phyloP scores from a whole-genome alignment of 202 grass and related monocot species.

The Setaria viridis region DNA sequence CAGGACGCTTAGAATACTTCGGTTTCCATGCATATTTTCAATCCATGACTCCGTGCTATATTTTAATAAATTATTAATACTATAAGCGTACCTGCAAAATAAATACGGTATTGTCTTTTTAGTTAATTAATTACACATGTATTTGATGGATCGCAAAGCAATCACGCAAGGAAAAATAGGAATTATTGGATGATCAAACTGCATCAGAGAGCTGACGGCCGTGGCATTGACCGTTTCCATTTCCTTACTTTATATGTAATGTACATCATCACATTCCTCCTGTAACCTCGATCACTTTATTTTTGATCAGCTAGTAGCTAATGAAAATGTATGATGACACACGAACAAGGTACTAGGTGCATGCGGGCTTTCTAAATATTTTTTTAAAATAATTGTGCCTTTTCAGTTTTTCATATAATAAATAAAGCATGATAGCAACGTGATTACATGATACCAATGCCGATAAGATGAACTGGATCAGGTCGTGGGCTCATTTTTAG shows the following conservation, averaged over 20 bases:
- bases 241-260: neutral
- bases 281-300: neutral
- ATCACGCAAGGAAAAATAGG: too few relatives aligned
- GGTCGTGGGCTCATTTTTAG: neutral
- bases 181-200: too few relatives aligned
- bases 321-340: neutral
- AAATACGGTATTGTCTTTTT: too few relatives aligned
- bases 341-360: neutral
- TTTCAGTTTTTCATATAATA: neutral
- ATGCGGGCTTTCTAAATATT: neutral
- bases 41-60: too few relatives aligned
- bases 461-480: neutral
- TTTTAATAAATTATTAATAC: too few relatives aligned
- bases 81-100: too few relatives aligned
- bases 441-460: neutral
- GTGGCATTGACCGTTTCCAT: too few relatives aligned
- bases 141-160: too few relatives aligned
- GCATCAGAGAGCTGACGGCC: too few relatives aligned
- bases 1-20: too few relatives aligned
- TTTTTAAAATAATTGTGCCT: neutral
- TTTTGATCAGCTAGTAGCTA: neutral
- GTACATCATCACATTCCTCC: neutral
- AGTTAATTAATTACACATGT: too few relatives aligned
- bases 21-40: too few relatives aligned
- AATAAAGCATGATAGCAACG: neutral